Conservation (phyloP, 2,329 filamentous ascomycete species). For the Penicillium sp. region DNA sequence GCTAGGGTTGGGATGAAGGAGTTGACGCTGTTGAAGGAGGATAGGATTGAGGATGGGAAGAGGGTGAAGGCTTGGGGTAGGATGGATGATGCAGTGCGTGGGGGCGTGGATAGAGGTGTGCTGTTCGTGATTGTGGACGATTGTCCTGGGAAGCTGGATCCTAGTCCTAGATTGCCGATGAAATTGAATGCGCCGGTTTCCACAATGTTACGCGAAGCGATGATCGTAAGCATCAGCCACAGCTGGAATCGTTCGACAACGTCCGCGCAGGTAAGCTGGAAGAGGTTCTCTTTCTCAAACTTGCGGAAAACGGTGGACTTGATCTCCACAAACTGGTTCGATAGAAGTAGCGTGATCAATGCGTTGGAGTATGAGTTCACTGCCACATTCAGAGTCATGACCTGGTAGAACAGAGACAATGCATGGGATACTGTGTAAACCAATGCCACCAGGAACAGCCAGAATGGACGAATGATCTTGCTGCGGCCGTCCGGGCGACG, state of each 20-base stretch:
- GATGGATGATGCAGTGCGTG: constrained; percentile 63
- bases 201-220: constrained; percentile 91
- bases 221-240: constrained; percentile 96
- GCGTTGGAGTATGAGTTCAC: constrained; percentile 99
- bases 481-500: constrained; percentile 83
- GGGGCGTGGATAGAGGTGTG: constrained; percentile 57
- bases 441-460: constrained; percentile 84
- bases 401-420: constrained; percentile 89
- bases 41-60: constrained; percentile 55
- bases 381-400: constrained; percentile 95
- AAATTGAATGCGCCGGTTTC: constrained; percentile 82
- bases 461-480: constrained; percentile 82
- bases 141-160: constrained; percentile 28
- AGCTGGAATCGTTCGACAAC: constrained; percentile 96
- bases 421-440: constrained; percentile 86
- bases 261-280: constrained; percentile 94
- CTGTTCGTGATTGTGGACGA: constrained; percentile 41
- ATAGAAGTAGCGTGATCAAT: constrained; percentile 83
- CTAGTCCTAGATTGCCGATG: constrained; percentile 38
- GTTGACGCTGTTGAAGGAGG: constrained; percentile 43
- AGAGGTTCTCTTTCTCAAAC: constrained; percentile 96
- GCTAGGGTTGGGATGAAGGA: constrained; percentile 52
- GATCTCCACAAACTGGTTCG: constrained; percentile 98
- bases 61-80: constrained; percentile 89
- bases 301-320: constrained; percentile 98